Evolutionary conservation across 2,329 filamentous ascomycete genomes (phyloP).

Genomic region (Penicillium janthinellum): DNA sequence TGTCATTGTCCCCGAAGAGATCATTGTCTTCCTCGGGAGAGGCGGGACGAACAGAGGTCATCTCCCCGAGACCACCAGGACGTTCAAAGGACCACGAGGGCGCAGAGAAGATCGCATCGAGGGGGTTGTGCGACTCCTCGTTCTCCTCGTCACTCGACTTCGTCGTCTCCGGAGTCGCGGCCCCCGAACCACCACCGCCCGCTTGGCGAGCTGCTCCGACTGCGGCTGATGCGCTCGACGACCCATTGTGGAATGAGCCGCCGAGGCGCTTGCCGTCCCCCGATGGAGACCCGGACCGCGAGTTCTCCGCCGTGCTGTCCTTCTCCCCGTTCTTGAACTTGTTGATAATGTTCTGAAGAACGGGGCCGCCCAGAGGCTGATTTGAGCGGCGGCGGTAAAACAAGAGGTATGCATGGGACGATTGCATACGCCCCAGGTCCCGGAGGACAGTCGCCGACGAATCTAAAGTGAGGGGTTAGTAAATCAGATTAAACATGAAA

Average conservation of each 20-base stretch:
- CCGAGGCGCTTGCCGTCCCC: conserved; percentile 88
- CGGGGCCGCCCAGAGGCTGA: conserved; percentile 74
- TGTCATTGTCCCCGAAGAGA: conserved; percentile 42
- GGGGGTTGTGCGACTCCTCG: conserved; percentile 25
- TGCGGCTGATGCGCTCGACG: conserved; percentile 83
- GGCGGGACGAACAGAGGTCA: conserved; percentile 23
- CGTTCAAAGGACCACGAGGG: conserved; percentile 44
- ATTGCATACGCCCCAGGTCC: conserved; percentile 33
- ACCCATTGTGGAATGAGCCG: conserved; percentile 86
- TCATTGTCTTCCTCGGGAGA: conserved; percentile 35
- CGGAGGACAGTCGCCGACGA: conserved; percentile 60
- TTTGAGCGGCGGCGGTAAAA: conserved; percentile 90
- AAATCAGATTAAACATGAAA: conserved; percentile 1
- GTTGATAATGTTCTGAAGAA: conserved; percentile 70
- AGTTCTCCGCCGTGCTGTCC: conserved; percentile 49
- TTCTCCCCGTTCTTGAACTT: conserved; percentile 57
- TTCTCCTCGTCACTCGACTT: conserved; percentile 19
- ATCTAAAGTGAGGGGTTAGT: conserved; percentile 46
- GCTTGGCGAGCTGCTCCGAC: conserved; percentile 72
- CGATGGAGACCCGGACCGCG: conserved; percentile 55
- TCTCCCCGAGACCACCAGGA: conserved; percentile 31
- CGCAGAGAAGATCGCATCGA: conserved; percentile 26
- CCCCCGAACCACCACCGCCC: conserved; percentile 58
- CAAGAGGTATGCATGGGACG: conserved; percentile 81
- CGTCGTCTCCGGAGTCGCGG: conserved; percentile 32